Evolutionary conservation across 352 stramenopile genomes (phyloP), one percentile per base, ranked within the genome.

Genomic region (Globisporangium paddicum): DNA sequence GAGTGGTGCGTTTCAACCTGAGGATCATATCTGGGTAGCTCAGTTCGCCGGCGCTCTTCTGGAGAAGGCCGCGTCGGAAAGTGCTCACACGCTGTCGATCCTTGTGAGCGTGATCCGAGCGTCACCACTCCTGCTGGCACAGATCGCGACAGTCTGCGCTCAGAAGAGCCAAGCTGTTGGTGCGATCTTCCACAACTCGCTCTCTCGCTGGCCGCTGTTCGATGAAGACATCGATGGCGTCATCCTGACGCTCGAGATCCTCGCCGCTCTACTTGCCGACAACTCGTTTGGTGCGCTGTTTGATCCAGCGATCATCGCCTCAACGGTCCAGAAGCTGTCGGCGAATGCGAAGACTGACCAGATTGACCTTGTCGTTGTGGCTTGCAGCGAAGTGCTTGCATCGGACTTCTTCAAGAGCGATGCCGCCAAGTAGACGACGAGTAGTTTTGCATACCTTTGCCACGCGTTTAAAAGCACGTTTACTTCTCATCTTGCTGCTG

Each of bases 171-270:
- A 74, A 11, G 66, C 62, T 1, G 58, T 89, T 19, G 73, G 63
- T 2, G 64, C 75, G 28, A 73, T 71, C 14, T 62, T 86, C 21
- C 72, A 79, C 41, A 66, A 79, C 26, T 68, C 71, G 40, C 64
- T 89, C 14, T 58, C 70, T 47, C 67, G 68, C 30, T 89, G 78
- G 78, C 78, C 78, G 4, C 54, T 89, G 23, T 89, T 81, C 53
- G 78, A 89, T 59, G 78, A 89, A 30, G 78, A 89, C 52, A 56
- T 84, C 2, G 78, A 89, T 42, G 58, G 73, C n/a, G 71, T 84
- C 5, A 55, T 85, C 38, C 59, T 84, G 18, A 77, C 73, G 13
- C 62, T 89, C 11, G 64, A 85, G 34, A 55, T 89, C 16, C 48
- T 89, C 11, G 55, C 70, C 13, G 44, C 58, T 1, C 61, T 89